Evolutionary conservation across 1,284 basidiomycete genomes (phyloP).

Genomic region (Pascua sp.): DNA sequence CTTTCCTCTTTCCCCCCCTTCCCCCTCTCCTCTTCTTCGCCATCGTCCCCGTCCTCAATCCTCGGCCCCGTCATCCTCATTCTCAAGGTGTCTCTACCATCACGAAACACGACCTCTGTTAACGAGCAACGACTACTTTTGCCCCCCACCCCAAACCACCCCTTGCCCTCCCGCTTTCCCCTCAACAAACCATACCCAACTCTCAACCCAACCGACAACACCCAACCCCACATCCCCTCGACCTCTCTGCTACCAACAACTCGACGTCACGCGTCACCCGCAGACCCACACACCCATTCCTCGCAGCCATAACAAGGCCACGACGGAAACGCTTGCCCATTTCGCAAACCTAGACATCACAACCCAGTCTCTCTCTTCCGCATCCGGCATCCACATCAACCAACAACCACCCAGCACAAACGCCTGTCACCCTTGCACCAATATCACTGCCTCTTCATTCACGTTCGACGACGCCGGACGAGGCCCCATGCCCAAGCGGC

Average conservation of each 20-base stretch:
- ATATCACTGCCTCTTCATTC: no score
- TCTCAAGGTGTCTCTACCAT: no score
- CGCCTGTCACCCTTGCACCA: no score
- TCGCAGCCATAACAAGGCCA: no score
- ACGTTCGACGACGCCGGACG: no score
- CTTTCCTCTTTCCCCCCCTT: constrained; percentile 7
- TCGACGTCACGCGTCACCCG: not conserved
- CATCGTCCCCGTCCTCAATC: not conserved
- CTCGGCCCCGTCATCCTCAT: not conserved
- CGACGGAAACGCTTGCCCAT: no score
- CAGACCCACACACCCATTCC: not conserved
- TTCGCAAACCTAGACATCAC: no score
- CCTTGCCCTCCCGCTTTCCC: not conserved
- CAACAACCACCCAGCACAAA: no score
- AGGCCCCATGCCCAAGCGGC: no score
- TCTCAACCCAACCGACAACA: not conserved
- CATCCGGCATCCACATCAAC: no score
- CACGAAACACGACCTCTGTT: not conserved
- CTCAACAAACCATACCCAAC: not conserved
- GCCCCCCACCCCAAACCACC: not conserved
- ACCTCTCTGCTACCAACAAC: not conserved
- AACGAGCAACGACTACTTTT: not conserved
- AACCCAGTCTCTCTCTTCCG: no score
- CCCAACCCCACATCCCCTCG: not conserved
- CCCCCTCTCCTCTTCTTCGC: not conserved